Base-by-base conservation (phyloP, 345 rosid genomes). In the Gossypium arboreum region DNA sequence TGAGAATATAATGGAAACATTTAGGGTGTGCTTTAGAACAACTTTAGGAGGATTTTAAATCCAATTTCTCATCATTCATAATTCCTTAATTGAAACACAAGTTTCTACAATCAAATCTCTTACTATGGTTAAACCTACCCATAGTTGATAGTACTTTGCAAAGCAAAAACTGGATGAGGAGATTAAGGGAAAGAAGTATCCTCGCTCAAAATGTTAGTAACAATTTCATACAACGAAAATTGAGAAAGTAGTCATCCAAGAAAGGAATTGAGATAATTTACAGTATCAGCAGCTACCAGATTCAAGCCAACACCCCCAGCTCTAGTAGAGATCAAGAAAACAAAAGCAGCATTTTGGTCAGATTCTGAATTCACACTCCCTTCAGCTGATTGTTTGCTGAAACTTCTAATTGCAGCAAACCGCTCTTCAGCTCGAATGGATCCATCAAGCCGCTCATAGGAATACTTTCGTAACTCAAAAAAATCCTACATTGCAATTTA, bases 291-390 rank as follows among this genome's bases (percentile, higher is more conserved):
- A 77, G 98, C 90, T 43, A 89, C 92, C 75, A 94, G 98, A 85
- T 92, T 94, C 81, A 92, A 89, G 77, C 98, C 97, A 78, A 92
- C 92, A 83, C 98, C 97, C 45, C 98, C 98, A 68, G 98, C 98
- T 86, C 97, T 88, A 67, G 97, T 94, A 43, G 97, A 94, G 79
- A 94, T 94, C 88, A 94, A 75, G 79, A 94, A 94, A 75, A 94
- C 85, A 84, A 94, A 91, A 63, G 94, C 86, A 84, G 76, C 73
- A 79, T 80, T 82, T 76, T 79, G 79, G 47, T 83, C 79, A 52
- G 45, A 51, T 27, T 69, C 73, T 24, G 72, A 47, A 47, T 67
- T 47, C 71, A 47, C 47, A 75, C 71, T 73, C 44, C 82, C 83
- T 80, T 79, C 77, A 16, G 71, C 68, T 79, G 78, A 71, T 76